Base-by-base conservation (phyloP, 805 yeast genomes). In the Metschnikowia borealis region DNA sequence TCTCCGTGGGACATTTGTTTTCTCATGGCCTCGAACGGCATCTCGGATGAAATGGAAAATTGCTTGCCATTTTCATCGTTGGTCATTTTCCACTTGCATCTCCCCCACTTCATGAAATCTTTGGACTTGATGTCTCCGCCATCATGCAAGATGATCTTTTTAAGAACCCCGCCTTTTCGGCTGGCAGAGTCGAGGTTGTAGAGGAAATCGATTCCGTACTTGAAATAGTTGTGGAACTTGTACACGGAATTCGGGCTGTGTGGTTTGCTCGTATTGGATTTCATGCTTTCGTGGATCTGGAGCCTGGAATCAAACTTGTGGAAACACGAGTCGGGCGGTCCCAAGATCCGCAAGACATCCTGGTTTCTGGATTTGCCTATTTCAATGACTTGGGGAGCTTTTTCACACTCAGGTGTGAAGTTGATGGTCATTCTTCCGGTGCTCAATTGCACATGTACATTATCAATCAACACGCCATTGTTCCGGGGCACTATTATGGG, bases 261-360 rank as follows among this genome's bases (percentile, higher is more conserved):
- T 33, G 67, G 71, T 35, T 66, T 68, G 15, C 33, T 14, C 10
- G 23, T 2, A 23, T 35, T 21, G 15, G 20, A 21, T 6, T 35
- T 26, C 34, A 34, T 23, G 31, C 34, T 44, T 23, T 44, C 39
- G 60, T 71, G 80, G 34, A 73, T 78, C 52, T 64, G 60, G 14
- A 72, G 62, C 53, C 80, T 63, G 2, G 73, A 68, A 53, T 76
- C 81, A 46, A 70, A 69, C 53, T 77, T 77, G 52, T 69, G 64
- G 52, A 80, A 72, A 3, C 68, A 69, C 42, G 78, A 83, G 43
- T 79, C 80, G 0, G 87, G 86, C 1, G 84, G 81, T 0, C 87
- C 87, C 18, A 82, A 62, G 0, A 65, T 57, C 17, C 67, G 62
- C 6, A 81, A 54, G 0, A 80, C 63, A 20, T 75, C 78, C 54